A percentile compares a stretch with the other conserved stretches of the same genome.
These are phyloP conservation scores for Paramyrothecium roridum DNA, from an alignment of 2,329 filamentous ascomycete genomes.

Conservation along the genomic window DNA sequence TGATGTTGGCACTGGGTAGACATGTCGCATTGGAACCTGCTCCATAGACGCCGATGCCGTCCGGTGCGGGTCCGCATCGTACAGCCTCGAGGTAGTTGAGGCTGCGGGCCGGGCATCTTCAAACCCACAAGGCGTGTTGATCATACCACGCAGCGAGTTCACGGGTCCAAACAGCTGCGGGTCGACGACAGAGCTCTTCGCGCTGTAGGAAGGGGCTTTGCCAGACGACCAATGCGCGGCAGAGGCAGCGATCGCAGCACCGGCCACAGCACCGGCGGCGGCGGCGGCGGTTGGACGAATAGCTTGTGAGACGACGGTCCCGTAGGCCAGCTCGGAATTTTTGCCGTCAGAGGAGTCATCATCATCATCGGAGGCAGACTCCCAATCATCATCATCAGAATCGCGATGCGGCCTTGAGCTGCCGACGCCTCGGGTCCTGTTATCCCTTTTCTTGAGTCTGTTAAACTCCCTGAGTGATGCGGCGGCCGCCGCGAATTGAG, in stretches of 20 bases:
- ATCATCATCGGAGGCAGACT: constrained; percentile 51
- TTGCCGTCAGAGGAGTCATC: constrained; percentile 33
- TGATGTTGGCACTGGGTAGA: constrained; percentile 64
- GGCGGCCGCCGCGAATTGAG: constrained; percentile 31
- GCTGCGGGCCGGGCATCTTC: constrained; percentile 29
- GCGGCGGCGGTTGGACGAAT: constrained; percentile 17
- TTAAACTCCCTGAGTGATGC: constrained; percentile 36
- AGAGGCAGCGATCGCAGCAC: constrained; percentile 37
- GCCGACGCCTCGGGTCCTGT: constrained; percentile 31
- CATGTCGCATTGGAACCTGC: constrained; percentile 49
- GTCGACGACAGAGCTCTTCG: constrained; percentile 52
- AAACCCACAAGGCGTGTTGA: constrained; percentile 54
- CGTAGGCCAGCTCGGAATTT: constrained; percentile 37
- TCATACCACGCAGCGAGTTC: constrained; percentile 57
- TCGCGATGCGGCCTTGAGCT: constrained; percentile 36
- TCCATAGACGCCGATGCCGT: constrained; percentile 15
- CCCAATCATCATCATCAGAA: constrained; percentile 51
- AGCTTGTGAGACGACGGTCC: constrained; percentile 19
- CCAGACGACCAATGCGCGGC: constrained; percentile 26
- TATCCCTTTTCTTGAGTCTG: constrained; percentile 30
- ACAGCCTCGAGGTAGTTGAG: constrained; percentile 18
- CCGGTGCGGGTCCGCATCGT: constrained; percentile 15
- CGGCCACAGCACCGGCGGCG: constrained; percentile 29
- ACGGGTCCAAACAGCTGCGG: constrained; percentile 56
- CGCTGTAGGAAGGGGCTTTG: constrained; percentile 15